These are phyloP conservation scores for Pseudotsuga menziesii DNA, from an alignment of 75 land plant species.

Conservation along the genomic window DNA sequence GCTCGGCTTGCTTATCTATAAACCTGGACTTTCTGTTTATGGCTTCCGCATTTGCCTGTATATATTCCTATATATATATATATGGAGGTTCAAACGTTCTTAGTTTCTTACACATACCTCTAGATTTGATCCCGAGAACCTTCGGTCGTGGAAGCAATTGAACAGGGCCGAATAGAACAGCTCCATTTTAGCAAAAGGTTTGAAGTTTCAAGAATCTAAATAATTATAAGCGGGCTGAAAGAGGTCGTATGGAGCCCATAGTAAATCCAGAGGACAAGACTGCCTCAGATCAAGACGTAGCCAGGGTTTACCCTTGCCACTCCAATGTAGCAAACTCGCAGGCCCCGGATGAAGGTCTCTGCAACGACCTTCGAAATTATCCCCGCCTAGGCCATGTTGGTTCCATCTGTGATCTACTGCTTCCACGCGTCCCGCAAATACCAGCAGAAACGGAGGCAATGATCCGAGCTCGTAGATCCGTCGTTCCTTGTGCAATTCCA, in stretches of 20 bases:
- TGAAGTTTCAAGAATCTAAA: too few relatives aligned
- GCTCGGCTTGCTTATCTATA: too few relatives aligned
- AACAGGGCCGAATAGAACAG: too few relatives aligned
- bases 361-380: conserved; percentile 61
- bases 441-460: conserved; percentile 78
- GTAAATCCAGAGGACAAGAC: conserved; percentile 55
- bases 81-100: too few relatives aligned
- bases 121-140: too few relatives aligned
- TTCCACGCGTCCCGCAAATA: conserved; percentile 66
- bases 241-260: conserved; percentile 83
- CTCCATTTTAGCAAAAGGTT: too few relatives aligned
- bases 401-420: conserved; percentile 80
- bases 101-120: too few relatives aligned
- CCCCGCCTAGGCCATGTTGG: conserved; percentile 86
- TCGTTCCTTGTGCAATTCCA: conserved; percentile 64
- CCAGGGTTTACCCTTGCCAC: conserved; percentile 79
- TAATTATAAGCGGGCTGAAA: not conserved
- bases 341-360: conserved; percentile 64
- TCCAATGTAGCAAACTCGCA: conserved; percentile 67
- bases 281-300: conserved; percentile 31
- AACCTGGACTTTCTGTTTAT: too few relatives aligned
- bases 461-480: conserved; percentile 89
- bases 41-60: too few relatives aligned
- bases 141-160: too few relatives aligned
- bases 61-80: too few relatives aligned